Conservation (phyloP, 2,329 filamentous ascomycete genomes). For the Fusarium redolens region DNA sequence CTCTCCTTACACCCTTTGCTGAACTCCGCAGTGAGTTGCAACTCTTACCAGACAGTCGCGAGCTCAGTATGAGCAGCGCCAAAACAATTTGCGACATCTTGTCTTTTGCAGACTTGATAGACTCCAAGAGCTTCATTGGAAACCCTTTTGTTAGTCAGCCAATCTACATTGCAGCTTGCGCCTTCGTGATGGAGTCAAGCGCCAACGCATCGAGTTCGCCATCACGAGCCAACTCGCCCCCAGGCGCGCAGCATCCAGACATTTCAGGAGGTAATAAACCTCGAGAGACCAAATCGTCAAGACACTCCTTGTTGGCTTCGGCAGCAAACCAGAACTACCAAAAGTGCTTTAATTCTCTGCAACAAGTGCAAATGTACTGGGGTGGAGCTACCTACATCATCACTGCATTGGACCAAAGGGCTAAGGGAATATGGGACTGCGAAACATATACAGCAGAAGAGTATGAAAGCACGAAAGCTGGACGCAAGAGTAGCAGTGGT, state of each 20-base stretch:
- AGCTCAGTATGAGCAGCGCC: constrained; percentile 86
- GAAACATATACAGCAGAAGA: constrained; percentile 77
- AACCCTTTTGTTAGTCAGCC: constrained; percentile 92
- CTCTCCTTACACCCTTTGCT: constrained; percentile 81
- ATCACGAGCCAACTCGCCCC: constrained; percentile 66
- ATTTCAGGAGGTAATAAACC: constrained; percentile 7
- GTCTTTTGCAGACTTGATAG: constrained; percentile 85
- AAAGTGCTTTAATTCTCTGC: constrained; percentile 83
- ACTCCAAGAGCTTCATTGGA: constrained; percentile 85
- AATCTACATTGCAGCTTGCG: constrained; percentile 91
- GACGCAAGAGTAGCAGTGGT: constrained; percentile 56
- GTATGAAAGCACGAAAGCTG: constrained; percentile 75
- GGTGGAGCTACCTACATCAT: constrained; percentile 88
- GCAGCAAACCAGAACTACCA: constrained; percentile 90
- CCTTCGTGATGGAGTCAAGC: constrained; percentile 85
- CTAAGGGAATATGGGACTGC: constrained; percentile 85
- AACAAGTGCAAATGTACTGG: constrained; percentile 87
- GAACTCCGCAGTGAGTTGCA: constrained; percentile 70
- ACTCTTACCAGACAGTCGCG: constrained; percentile 82
- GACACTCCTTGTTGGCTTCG: constrained; percentile 81
- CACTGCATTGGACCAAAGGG: constrained; percentile 86
- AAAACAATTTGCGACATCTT: constrained; percentile 93
- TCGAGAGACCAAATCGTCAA: constrained; percentile 58
- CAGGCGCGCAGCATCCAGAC: constrained; percentile 34
- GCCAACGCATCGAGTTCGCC: constrained; percentile 73